Evolutionary conservation across 768 basidiomycete species (phyloP).

Genomic region (Psilocybe cyanescens): DNA sequence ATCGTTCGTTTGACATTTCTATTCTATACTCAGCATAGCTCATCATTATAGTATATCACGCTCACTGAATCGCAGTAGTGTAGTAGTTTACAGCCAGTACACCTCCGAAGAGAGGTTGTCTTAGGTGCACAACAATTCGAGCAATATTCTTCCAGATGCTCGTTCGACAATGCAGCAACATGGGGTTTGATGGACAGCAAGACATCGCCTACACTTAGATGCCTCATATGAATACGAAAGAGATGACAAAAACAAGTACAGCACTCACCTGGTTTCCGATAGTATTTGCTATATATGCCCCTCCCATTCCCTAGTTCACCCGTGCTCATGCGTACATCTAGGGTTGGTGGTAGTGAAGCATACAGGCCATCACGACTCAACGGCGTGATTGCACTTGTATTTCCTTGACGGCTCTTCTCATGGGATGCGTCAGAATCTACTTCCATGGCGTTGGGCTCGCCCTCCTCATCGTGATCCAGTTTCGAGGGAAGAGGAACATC

Average conservation of each 20-base stretch:
- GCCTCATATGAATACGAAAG: neutral
- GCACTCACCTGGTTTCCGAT: constrained; percentile 25
- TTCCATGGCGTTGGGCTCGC: neutral
- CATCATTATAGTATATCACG: constrained; percentile 6
- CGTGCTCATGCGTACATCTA: constrained; percentile 22
- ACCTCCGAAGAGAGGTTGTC: constrained; percentile 56
- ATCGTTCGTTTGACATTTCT: constrained; percentile 75
- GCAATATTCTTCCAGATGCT: constrained; percentile 65
- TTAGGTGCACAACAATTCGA: constrained; percentile 62
- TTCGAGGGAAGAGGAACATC: neutral
- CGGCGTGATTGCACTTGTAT: neutral
- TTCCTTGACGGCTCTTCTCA: neutral
- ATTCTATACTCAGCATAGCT: neutral
- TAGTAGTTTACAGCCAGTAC: constrained; percentile 70
- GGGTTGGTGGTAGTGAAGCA: constrained; percentile 20
- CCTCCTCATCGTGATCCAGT: neutral
- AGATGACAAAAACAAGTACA: neutral
- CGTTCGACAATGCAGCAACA: constrained; percentile 65
- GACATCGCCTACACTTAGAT: constrained; percentile 51
- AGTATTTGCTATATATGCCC: constrained; percentile 26
- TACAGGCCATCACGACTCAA: constrained; percentile 15
- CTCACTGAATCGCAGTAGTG: constrained; percentile 80
- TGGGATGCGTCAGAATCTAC: neutral
- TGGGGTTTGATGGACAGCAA: constrained; percentile 64
- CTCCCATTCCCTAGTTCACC: constrained; percentile 20